These are phyloP conservation scores for Leccinum laetum DNA, from an alignment of 1,284 basidiomycete species.

Conservation along the genomic window DNA sequence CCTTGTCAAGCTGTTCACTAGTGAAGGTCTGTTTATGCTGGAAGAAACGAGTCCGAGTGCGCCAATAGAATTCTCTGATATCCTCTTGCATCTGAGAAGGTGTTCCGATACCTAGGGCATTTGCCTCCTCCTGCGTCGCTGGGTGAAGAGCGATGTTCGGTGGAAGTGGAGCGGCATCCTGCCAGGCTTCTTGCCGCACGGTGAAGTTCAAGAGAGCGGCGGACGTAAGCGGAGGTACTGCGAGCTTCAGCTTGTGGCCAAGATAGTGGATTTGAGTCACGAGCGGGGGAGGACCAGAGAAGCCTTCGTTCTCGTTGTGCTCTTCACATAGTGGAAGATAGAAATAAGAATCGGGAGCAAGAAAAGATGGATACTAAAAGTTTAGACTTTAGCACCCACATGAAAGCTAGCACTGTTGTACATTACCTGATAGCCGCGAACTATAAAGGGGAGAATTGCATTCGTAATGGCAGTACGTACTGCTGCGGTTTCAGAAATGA, in stretches of 20 bases:
- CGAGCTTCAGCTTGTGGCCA: slow-evolving; percentile 37
- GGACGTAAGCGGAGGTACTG: slow-evolving; percentile 38
- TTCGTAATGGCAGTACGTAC: slow-evolving; percentile 29
- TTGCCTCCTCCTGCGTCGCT: slow-evolving; percentile 35
- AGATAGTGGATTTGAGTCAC: slow-evolving; percentile 39
- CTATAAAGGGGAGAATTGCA: slow-evolving; percentile 31
- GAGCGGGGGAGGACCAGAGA: slow-evolving; percentile 32
- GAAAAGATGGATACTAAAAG: slow-evolving; percentile 41
- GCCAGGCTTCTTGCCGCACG: slow-evolving; percentile 38
- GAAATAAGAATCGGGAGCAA: slow-evolving; percentile 41
- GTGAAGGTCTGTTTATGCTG: slow-evolving; percentile 15
- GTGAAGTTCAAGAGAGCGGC: slow-evolving; percentile 39
- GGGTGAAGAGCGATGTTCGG: slow-evolving; percentile 28
- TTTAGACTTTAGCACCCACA: slow-evolving; percentile 4
- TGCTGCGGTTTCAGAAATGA: slow-evolving; percentile 17
- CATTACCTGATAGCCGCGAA: slow-evolving; percentile 38
- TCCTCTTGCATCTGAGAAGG: slow-evolving; percentile 40
- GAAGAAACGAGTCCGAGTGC: slow-evolving; percentile 35
- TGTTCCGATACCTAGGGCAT: slow-evolving; percentile 16
- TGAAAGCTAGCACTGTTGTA: slow-evolving; percentile 1
- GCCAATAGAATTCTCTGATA: slow-evolving; percentile 37
- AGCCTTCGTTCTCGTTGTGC: slow-evolving; percentile 21
- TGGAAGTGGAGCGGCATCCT: slow-evolving; percentile 29
- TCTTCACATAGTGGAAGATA: slow-evolving; percentile 36
- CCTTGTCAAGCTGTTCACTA: slow-evolving; percentile 37